These are phyloP conservation scores for Sporisorium iseilematis-ciliati DNA, from an alignment of 1,284 basidiomycete genomes.

Conservation along the genomic window DNA sequence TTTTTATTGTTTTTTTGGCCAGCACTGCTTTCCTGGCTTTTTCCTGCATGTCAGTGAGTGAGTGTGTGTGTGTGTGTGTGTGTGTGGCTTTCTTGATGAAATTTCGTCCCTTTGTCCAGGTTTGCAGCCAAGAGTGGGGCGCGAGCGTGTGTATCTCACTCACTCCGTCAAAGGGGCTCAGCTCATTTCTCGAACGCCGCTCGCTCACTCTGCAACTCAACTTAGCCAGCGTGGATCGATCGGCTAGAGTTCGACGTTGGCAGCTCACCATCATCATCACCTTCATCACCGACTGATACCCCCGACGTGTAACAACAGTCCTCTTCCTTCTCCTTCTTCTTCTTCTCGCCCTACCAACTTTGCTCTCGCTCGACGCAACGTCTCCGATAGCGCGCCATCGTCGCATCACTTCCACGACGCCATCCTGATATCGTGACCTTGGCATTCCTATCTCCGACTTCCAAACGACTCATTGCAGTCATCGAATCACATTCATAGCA, in stretches of 20 bases:
- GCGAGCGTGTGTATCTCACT: too few species aligned
- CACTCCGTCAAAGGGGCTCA: too few species aligned
- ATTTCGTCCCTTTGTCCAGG: too few species aligned
- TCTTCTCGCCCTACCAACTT: not conserved
- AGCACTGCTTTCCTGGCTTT: not conserved
- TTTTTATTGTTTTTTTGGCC: slow-evolving; percentile 2
- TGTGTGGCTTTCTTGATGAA: not conserved
- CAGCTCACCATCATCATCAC: not conserved
- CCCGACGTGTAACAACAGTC: not conserved
- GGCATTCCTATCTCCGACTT: not conserved
- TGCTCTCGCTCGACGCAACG: not conserved
- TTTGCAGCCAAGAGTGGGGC: too few species aligned
- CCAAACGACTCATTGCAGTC: too few species aligned
- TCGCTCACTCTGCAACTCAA: too few species aligned
- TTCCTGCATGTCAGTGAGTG: not conserved
- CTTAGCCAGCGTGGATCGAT: not conserved
- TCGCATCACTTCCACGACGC: not conserved
- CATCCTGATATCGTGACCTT: not conserved
- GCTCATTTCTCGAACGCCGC: too few species aligned
- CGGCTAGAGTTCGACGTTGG: not conserved
- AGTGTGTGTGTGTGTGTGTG: not conserved
- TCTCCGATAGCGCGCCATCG: not conserved
- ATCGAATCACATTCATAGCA: not conserved
- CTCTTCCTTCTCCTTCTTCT: not conserved
- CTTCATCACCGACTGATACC: slow-evolving; percentile 1